These are phyloP conservation scores for Cryphonectria parasitica DNA, from an alignment of 2,329 filamentous ascomycete genomes.

Conservation along the genomic window DNA sequence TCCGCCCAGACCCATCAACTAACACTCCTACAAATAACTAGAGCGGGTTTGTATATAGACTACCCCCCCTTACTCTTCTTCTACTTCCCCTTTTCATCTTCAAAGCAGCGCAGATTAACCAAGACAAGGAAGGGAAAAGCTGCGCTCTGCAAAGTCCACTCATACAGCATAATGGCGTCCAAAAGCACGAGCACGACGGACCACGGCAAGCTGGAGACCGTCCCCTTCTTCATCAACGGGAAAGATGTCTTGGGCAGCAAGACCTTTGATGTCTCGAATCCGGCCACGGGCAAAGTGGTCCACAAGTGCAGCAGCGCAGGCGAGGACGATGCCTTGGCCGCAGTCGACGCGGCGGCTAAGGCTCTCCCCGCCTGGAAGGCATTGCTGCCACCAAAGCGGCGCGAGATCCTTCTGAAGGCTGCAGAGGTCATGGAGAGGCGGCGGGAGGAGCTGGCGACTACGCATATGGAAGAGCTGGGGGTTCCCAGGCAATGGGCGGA, in stretches of 20 bases:
- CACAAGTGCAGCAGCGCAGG: conserved; percentile 36
- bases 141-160: not conserved
- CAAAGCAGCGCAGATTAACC: not conserved
- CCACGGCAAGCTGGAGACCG: conserved; percentile 28
- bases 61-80: not conserved
- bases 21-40: not conserved
- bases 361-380: conserved; percentile 73
- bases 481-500: conserved; percentile 43
- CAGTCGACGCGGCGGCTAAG: conserved; percentile 55
- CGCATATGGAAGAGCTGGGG: conserved; percentile 59
- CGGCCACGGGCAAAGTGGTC: conserved; percentile 37
- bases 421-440: conserved; percentile 66
- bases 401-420: conserved; percentile 72
- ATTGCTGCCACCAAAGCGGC: conserved; percentile 62
- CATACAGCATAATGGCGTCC: conserved; percentile 13
- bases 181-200: conserved; percentile 3
- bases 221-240: conserved; percentile 41
- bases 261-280: conserved; percentile 37
- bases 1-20: not conserved
- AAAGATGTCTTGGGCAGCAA: conserved; percentile 34
- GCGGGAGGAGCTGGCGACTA: conserved; percentile 61
- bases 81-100: not conserved
- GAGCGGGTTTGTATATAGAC: not conserved
- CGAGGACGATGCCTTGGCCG: conserved; percentile 37
- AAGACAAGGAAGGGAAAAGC: no score